These are phyloP conservation scores for Yamadazyma oceani DNA, from an alignment of 1,139 yeast species.

Conservation along the genomic window DNA sequence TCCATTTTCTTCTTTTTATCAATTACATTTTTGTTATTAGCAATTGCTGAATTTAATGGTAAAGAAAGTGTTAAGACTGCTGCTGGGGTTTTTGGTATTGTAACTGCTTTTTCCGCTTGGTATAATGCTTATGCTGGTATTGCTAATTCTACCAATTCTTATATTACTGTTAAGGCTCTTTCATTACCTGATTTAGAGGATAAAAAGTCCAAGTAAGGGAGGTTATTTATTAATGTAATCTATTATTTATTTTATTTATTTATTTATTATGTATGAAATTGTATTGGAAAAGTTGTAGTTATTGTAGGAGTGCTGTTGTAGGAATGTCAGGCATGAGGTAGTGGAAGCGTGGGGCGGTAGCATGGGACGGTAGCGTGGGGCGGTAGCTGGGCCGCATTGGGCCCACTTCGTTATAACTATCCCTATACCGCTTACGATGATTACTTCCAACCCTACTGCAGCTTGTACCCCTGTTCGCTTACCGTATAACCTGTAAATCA, in stretches of 20 bases:
- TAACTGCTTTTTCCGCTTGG: conserved; percentile 82
- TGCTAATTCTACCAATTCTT: conserved; percentile 69
- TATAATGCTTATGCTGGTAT: conserved; percentile 92
- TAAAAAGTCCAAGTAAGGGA: conserved; percentile 11
- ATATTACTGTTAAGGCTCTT: conserved; percentile 56
- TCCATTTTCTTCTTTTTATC: conserved; percentile 62
- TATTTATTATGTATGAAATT: conserved; percentile 1
- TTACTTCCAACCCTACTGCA: too few relatives aligned
- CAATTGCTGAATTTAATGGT: conserved; percentile 52
- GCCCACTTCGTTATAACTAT: too few relatives aligned
- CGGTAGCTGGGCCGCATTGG: too few relatives aligned
- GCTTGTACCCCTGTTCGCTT: too few relatives aligned
- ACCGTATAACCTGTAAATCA: too few relatives aligned
- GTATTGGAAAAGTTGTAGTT: too few relatives aligned
- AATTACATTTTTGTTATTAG: conserved; percentile 66
- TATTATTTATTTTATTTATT: conserved; percentile 9
- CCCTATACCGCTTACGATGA: too few relatives aligned
- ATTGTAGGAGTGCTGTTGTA: too few relatives aligned
- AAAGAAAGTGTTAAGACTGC: conserved; percentile 48
- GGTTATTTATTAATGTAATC: conserved; percentile 7
- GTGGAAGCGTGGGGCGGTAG: too few relatives aligned
- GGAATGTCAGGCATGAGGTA: too few relatives aligned
- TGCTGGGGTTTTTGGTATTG: conserved; percentile 79
- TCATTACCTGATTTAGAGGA: conserved; percentile 26
- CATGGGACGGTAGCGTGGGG: too few relatives aligned